Evolutionary conservation across 1,284 basidiomycete species (phyloP).

Genomic region (Hypsizygus ulmarius): DNA sequence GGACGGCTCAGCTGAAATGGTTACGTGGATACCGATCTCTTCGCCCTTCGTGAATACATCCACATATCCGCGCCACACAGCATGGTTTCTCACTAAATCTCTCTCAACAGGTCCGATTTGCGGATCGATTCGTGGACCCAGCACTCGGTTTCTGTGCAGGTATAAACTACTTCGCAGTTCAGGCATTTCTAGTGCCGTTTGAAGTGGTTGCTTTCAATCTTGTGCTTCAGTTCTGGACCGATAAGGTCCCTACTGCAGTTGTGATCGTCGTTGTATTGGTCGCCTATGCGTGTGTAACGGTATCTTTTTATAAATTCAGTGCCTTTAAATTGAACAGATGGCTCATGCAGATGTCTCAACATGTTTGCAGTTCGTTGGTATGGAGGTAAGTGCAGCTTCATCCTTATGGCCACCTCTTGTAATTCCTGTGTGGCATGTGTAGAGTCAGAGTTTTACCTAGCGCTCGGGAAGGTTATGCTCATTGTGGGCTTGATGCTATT

Average conservation of each 20-base stretch:
- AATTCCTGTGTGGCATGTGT: background rate
- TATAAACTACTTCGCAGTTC: constrained; percentile 46
- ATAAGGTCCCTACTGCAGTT: constrained; percentile 42
- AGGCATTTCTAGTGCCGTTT: constrained; percentile 44
- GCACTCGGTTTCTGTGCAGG: constrained; percentile 46
- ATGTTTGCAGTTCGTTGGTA: constrained; percentile 46
- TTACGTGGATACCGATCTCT: constrained; percentile 49
- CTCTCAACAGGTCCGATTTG: constrained; percentile 37
- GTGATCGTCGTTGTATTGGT: constrained; percentile 40
- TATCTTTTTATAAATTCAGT: background rate
- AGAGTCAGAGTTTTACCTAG: constrained; percentile 62
- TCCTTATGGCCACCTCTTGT: background rate
- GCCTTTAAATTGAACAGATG: background rate
- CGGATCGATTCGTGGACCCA: constrained; percentile 48
- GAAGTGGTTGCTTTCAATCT: constrained; percentile 47
- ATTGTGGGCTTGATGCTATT: constrained; percentile 59
- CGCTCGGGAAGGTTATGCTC: constrained; percentile 52
- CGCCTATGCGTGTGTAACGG: constrained; percentile 35
- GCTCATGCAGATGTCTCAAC: constrained; percentile 35
- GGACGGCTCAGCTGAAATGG: constrained; percentile 44
- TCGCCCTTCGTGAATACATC: constrained; percentile 41
- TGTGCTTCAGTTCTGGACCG: constrained; percentile 48
- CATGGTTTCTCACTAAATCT: background rate
- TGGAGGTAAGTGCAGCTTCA: constrained; percentile 38
- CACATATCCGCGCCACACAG: background rate